phyloP scores from a whole-genome alignment of 495 filamentous ascomycete species.

The Aspergillus carlsbadensis region DNA sequence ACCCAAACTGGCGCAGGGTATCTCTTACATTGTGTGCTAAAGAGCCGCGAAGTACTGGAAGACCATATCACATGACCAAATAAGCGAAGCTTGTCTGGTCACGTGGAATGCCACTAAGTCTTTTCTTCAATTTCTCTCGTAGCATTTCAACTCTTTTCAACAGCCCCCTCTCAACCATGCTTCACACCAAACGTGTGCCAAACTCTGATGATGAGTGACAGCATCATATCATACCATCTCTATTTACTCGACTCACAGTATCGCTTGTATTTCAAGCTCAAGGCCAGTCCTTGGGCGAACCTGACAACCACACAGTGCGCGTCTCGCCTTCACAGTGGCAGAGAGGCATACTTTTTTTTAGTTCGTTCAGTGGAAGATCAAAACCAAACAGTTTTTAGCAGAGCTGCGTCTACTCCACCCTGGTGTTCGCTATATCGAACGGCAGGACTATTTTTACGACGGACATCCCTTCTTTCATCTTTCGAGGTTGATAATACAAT shows the following conservation, averaged over 20 bases:
- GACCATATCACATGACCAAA: not conserved
- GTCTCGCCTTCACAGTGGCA: slow-evolving; percentile 41
- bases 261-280: not conserved
- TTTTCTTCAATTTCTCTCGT: not conserved
- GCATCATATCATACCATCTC: not conserved
- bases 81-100: not conserved
- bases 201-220: slow-evolving; percentile 9
- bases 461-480: slow-evolving; percentile 32
- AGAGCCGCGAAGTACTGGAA: too few relatives aligned
- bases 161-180: not conserved
- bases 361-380: slow-evolving; percentile 56
- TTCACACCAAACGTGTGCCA: not conserved
- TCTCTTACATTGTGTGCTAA: too few relatives aligned
- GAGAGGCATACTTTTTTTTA: slow-evolving; percentile 43
- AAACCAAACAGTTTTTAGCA: slow-evolving; percentile 58
- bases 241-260: not conserved
- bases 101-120: not conserved
- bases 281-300: not conserved
- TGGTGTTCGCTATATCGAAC: slow-evolving; percentile 46
- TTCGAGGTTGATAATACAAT: not conserved
- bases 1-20: too few relatives aligned
- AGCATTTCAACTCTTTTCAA: not conserved
- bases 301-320: slow-evolving; percentile 44
- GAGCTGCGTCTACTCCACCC: slow-evolving; percentile 57
- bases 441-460: slow-evolving; percentile 54